Base-by-base conservation (phyloP, 1,139 yeast species). In the Wickerhamomyces sp. region DNA sequence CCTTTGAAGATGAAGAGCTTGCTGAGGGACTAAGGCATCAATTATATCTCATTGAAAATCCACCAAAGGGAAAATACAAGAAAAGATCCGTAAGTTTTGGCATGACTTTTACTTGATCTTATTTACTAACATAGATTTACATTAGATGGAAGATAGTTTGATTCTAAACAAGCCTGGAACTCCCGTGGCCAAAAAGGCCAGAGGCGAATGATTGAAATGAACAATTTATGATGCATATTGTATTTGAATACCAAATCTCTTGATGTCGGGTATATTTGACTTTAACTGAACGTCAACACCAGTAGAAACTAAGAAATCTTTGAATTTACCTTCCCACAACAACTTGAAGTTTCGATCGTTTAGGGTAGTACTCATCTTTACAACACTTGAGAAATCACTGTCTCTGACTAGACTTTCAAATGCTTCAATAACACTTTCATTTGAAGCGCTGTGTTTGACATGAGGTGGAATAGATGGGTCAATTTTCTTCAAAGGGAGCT, bases 321-420 rank as follows among this genome's bases (percentile, higher is more conserved):
- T 81, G 58, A 79, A 78, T 52, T 87, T 75, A 0, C 98, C 97
- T 59, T 88, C 96, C 97, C 98, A 93, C 35, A 88, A 66, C 7
- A 90, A 45, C 48, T 79, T 81, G 9, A 87, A 58, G 48, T 78
- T 73, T 52, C 73, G 75, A 47, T 82, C 85, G 42, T 78, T 79
- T 27, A 88, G 57, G 42, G 91, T 82, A 0, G 95, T 79, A 45
- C 93, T 78, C 2, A 84, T 67, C 62, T 89, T 91, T 54, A 90
- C 64, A 11, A 89, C 95, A 49, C 88, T 82, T 0, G 84, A 72
- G 55, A 82, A 82, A 42, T 78, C 73, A 40, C 82, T 73, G 43
- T 72, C 73, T 41, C 73, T 72, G 23, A 79, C 78, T 23, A 75
- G 62, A 45, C 69, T 70, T 46, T 77, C 78, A 54, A 81, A 81